Base-by-base conservation (phyloP, 1,284 basidiomycete genomes). In the Rhodofomes roseus region DNA sequence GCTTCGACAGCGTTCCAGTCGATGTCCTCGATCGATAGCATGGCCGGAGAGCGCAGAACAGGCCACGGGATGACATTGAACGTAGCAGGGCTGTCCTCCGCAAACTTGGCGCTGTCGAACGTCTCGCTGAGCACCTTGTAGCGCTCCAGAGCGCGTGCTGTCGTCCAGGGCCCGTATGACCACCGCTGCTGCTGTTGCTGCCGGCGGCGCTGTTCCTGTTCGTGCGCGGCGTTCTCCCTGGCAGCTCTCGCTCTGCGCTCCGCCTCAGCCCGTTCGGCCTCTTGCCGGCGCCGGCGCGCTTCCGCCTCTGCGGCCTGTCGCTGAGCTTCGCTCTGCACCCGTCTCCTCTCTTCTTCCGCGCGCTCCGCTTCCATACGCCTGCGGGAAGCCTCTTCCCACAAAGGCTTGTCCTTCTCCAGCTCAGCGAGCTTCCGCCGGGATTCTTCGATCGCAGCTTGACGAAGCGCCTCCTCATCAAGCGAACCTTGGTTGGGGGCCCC, bases 11-110 rank as follows among this genome's bases (percentile, higher is more conserved):
- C 76, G 16, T 76, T 70, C 85, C 86, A 90, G 59, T 85, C 84
- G 54, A 91, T 77, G 64, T 90, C 85, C 66, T 87, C 82, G 1
- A 87, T 73, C 6, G 77, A 76, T 58, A 85, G 80, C 29, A 70
- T 66, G 18, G 73, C 68, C 0, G 86, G 86, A 23, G 79, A 70
- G 46, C 76, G 74, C 41, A 92, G 70, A 20, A 86, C 81, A 2
- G 89, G 89, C 90, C 89, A 92, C 0, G 89, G 89, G 36, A 92
- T 76, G 39, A 77, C 79, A 48, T 83, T 80, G 62, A 86, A 84
- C 1, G 77, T 73, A 12, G 90, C 70, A 4, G 82, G 82, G 18
- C 78, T 73, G 23, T 77, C 75, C 22, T 71, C 60, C 2, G 79
- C 74, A 73, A 86, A 90, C 63, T 80, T 84, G 2, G 81, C 74